phyloP scores from a whole-genome alignment of 1,284 basidiomycete genomes.

The Earliella scabrosa region DNA sequence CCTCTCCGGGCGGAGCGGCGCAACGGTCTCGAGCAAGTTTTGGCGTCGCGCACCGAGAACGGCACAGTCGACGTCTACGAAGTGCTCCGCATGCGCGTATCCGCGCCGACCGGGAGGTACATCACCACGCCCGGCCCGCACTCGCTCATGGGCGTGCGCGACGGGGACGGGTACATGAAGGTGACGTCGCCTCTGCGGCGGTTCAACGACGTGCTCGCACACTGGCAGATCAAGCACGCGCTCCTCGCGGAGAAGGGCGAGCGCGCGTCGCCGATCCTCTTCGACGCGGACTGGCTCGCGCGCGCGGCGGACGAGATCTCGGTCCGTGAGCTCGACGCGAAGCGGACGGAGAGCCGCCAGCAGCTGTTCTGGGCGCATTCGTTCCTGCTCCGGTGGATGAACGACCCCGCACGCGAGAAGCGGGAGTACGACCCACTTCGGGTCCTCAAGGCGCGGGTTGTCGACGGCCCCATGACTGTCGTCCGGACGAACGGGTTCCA shows the following conservation, averaged over 20 bases:
- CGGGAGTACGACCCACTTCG: slow-evolving; percentile 39
- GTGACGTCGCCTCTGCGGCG: slow-evolving; percentile 90
- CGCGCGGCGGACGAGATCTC: slow-evolving; percentile 26
- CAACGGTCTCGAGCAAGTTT: slow-evolving; percentile 27
- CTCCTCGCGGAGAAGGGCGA: slow-evolving; percentile 47
- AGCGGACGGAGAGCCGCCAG: slow-evolving; percentile 37
- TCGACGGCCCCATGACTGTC: slow-evolving; percentile 5
- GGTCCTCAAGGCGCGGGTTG: slow-evolving; percentile 24
- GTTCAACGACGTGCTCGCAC: slow-evolving; percentile 82
- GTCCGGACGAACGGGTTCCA: neutral
- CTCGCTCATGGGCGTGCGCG: slow-evolving; percentile 71
- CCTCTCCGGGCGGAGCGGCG: slow-evolving; percentile 18
- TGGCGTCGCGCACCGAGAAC: slow-evolving; percentile 43
- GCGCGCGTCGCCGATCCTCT: slow-evolving; percentile 38
- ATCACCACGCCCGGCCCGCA: slow-evolving; percentile 64
- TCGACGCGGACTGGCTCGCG: slow-evolving; percentile 47
- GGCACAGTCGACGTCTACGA: slow-evolving; percentile 47
- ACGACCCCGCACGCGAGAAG: slow-evolving; percentile 27
- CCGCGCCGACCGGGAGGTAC: slow-evolving; percentile 46
- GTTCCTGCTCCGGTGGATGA: slow-evolving; percentile 37
- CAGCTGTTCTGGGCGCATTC: slow-evolving; percentile 37
- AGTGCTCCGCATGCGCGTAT: slow-evolving; percentile 38
- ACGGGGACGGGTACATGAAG: slow-evolving; percentile 79
- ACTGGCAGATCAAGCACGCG: slow-evolving; percentile 94
- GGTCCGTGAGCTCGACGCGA: slow-evolving; percentile 34